Evolutionary conservation across 2,329 filamentous ascomycete species (phyloP).

Genomic region (Trichoderma oligosporum): DNA sequence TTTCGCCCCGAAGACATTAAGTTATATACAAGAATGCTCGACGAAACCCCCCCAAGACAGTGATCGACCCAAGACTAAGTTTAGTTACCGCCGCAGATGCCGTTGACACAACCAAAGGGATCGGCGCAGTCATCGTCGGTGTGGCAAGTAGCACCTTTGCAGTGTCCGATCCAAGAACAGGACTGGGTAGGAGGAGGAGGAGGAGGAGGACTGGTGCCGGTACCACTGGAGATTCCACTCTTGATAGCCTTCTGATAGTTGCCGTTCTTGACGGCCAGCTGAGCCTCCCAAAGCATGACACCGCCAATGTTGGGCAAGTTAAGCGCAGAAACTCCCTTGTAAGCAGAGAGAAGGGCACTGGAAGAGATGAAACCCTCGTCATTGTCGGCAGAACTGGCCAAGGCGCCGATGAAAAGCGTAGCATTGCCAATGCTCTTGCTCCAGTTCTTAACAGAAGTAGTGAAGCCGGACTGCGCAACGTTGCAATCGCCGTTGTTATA

Average conservation of each 20-base stretch:
- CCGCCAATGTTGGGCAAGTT: constrained; percentile 58
- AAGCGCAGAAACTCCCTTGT: constrained; percentile 45
- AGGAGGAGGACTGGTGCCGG: not conserved
- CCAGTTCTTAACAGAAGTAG: constrained; percentile 60
- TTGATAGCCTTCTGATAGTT: constrained; percentile 34
- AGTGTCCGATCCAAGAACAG: constrained; percentile 24
- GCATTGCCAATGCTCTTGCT: constrained; percentile 56
- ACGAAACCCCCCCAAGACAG: constrained; percentile 3
- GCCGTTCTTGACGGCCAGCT: constrained; percentile 51
- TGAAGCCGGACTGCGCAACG: constrained; percentile 49
- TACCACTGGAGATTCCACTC: constrained; percentile 7
- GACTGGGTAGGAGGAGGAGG: not conserved
- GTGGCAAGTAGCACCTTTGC: constrained; percentile 16
- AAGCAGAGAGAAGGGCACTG: constrained; percentile 42
- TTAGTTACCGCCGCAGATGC: not conserved
- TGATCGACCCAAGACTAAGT: constrained; percentile 12
- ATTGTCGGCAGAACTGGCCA: constrained; percentile 47
- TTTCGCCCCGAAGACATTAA: not conserved
- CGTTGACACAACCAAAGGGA: constrained; percentile 21
- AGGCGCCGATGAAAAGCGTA: constrained; percentile 57
- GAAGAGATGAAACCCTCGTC: constrained; percentile 51
- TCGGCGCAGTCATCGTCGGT: constrained; percentile 22
- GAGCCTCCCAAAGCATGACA: constrained; percentile 64
- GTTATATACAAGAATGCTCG: constrained; percentile 11
- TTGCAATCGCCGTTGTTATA: constrained; percentile 64